A percentile compares a stretch with the other conserved stretches of the same genome.
Conservation (phyloP, 768 basidiomycete species). For the Mycena kentingensis region DNA sequence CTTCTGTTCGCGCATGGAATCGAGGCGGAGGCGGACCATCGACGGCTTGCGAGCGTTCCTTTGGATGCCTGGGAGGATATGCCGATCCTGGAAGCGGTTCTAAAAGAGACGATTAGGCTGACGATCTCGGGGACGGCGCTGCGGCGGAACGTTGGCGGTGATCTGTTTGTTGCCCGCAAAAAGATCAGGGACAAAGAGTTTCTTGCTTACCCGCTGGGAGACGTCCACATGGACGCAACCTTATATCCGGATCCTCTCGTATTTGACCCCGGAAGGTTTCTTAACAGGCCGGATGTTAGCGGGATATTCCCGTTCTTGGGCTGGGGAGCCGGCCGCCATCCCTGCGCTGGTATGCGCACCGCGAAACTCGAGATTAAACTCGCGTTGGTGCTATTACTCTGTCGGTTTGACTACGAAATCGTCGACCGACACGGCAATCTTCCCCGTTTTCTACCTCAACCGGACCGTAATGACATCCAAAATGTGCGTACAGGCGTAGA, state of each 20-base stretch:
- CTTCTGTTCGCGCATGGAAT: constrained; percentile 33
- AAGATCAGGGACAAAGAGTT: constrained; percentile 37
- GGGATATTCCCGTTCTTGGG: constrained; percentile 35
- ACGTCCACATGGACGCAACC: constrained; percentile 37
- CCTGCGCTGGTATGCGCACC: constrained; percentile 33
- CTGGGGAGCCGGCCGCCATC: constrained; percentile 47
- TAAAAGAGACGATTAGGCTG: constrained; percentile 43
- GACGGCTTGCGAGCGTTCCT: constrained; percentile 37
- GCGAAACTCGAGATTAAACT: constrained; percentile 19
- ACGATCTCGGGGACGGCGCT: constrained; percentile 30
- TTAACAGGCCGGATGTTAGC: constrained; percentile 29
- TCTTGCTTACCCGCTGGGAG: constrained; percentile 35
- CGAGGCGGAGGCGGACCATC: constrained; percentile 33
- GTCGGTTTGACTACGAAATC: constrained; percentile 14
- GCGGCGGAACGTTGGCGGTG: constrained; percentile 38
- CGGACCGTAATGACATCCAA: constrained; percentile 8
- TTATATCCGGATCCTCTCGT: constrained; percentile 37
- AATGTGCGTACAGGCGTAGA: not conserved
- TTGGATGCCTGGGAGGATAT: constrained; percentile 43
- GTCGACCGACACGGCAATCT: constrained; percentile 12
- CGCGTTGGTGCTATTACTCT: constrained; percentile 15
- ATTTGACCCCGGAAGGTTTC: constrained; percentile 40
- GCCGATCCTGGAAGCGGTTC: constrained; percentile 38
- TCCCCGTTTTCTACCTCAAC: constrained; percentile 8
- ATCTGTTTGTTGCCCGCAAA: constrained; percentile 30